Evolutionary conservation across 768 basidiomycete genomes (phyloP).

Genomic region (Krasilnikovozyma curviuscula): DNA sequence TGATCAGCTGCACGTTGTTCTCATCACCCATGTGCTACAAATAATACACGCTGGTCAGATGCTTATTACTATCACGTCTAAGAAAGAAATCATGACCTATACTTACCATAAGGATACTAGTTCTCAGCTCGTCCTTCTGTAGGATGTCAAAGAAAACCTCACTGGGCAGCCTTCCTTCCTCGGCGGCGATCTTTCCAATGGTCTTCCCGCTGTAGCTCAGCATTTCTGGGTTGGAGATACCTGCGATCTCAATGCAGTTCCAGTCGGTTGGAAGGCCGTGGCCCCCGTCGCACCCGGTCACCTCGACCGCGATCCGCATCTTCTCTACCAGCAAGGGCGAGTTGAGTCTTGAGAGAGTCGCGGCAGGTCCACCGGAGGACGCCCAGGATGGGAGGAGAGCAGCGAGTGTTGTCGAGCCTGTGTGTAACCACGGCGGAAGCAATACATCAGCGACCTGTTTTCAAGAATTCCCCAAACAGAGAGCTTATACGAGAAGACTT

Average conservation of each 20-base stretch:
- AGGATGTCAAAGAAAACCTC: slow-evolving; percentile 21
- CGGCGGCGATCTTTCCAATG: slow-evolving; percentile 14
- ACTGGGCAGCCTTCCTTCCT: slow-evolving; percentile 6
- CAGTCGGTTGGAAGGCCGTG: slow-evolving; percentile 23
- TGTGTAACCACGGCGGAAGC: too few species aligned
- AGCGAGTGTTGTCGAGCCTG: slow-evolving; percentile 22
- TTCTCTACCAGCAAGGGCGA: slow-evolving; percentile 15
- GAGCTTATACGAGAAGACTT: too few species aligned
- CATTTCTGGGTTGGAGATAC: background rate
- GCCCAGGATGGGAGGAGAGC: slow-evolving; percentile 23
- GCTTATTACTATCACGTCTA: too few species aligned
- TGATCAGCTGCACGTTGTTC: slow-evolving; percentile 22
- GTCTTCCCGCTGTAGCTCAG: slow-evolving; percentile 12
- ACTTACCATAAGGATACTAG: slow-evolving; percentile 21
- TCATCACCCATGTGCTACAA: slow-evolving; percentile 24
- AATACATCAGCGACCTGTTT: too few species aligned
- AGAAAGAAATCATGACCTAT: too few species aligned
- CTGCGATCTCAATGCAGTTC: slow-evolving; percentile 19
- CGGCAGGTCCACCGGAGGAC: slow-evolving; percentile 17
- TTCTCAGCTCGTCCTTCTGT: slow-evolving; percentile 19
- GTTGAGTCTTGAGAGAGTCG: slow-evolving; percentile 17
- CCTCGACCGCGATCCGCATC: slow-evolving; percentile 20
- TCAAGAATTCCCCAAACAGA: too few species aligned
- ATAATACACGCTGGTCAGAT: too few species aligned
- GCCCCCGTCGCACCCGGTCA: slow-evolving; percentile 22